Base-by-base conservation (phyloP, 1,284 basidiomycete species). In the Cutaneotrichosporon cutaneum region DNA sequence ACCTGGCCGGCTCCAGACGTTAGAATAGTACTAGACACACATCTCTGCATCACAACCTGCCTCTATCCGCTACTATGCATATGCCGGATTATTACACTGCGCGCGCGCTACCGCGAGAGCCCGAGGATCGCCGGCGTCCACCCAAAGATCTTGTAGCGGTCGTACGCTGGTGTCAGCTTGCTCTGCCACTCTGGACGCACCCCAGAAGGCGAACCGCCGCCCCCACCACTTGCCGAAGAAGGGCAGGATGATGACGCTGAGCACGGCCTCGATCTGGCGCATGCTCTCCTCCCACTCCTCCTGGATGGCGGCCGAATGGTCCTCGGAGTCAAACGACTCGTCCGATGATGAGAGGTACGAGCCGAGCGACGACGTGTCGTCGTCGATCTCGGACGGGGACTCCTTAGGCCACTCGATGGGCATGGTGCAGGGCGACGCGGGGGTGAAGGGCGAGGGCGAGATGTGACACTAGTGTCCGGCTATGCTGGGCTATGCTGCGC, bases 231-330 rank as follows among this genome's bases (percentile, higher is more conserved):
- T 94, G 52, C 93, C 93, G 63, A 93, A 77, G 81, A 88, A 89
- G 3, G 93, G 93, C 60, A 95, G 82, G 55, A 94, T 81, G 47
- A 94, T 87, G 63, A 92, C 82, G 47, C 89, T 85, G 60, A 92
- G 77, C 30, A 95, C 84, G 70, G 90, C 85, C 72, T 90, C 87
- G 52, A 96, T 83, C 77, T 96, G 91, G 66, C 86, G 81, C 58
- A 95, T 72, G 72, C 88, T 90, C 78, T 95, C 93, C 72, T 92
- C 89, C 93, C 93, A 95, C 81, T 96, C 92, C 71, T 89, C 84
- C 77, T 92, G 89, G 9, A 90, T 90, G 61, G 90, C 81, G 18
- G 85, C 85, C 64, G 72, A 69, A 66, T 87, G 80, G 62, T 87
- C 88, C 66, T 90, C 89, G 8, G 82, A 83, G 75, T 89, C 87